Conservation (phyloP, 2,329 filamentous ascomycete species). For the Diaporthe citrichinensis region DNA sequence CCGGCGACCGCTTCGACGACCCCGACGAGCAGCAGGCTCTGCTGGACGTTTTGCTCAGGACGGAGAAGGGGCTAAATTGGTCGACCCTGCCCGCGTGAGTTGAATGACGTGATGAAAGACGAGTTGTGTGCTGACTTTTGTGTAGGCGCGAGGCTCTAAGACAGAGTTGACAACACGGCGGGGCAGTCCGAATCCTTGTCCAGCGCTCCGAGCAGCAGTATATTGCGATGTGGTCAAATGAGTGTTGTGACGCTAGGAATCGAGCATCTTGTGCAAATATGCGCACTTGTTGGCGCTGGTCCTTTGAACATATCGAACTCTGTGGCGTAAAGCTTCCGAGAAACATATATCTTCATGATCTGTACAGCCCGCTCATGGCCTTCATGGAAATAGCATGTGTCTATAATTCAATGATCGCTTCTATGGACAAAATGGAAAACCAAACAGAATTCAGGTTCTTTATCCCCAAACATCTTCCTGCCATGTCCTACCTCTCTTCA, state of each 20-base stretch:
- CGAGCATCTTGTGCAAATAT: neutral
- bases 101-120: neutral
- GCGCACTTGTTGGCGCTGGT: neutral
- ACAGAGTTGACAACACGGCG: neutral
- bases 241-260: neutral
- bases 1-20: constrained; percentile 54
- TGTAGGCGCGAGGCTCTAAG: constrained; percentile 1
- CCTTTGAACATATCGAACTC: neutral
- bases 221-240: neutral
- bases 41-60: constrained; percentile 46
- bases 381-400: neutral
- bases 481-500: constrained; percentile 66
- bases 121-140: neutral
- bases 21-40: constrained; percentile 50
- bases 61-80: constrained; percentile 46
- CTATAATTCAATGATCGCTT: constrained; percentile 4
- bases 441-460: neutral
- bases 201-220: neutral
- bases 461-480: constrained; percentile 68
- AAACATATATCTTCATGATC: neutral
- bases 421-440: neutral
- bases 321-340: neutral
- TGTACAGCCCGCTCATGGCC: neutral
- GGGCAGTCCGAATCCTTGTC: neutral
- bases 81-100: constrained; percentile 40